Percentiles rank a stretch among this genome's conserved stretches.
Conservation (phyloP, 257 asterid genomes). For the Capsicum chinense region DNA sequence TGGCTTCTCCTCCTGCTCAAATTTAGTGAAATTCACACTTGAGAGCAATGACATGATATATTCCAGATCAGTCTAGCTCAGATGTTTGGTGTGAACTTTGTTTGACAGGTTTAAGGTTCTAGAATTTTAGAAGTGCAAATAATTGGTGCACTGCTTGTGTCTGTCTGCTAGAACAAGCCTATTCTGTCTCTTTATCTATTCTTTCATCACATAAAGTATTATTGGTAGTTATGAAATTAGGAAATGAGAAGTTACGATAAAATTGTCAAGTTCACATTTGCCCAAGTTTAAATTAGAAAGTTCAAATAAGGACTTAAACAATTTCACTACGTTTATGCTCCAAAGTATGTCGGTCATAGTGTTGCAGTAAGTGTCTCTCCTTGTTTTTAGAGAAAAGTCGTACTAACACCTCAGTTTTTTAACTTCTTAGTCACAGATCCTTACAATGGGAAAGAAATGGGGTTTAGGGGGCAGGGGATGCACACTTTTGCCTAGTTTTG, state of each 20-base stretch:
- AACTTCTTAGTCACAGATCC: background rate
- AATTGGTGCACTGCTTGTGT: background rate
- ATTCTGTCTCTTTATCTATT: background rate
- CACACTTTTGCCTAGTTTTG: constrained; percentile 12
- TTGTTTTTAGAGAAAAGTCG: background rate
- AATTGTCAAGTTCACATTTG: constrained; percentile 18
- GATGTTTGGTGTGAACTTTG: background rate
- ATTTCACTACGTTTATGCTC: constrained; percentile 15
- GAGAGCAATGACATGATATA: background rate
- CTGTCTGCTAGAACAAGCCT: constrained; percentile 10
- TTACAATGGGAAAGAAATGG: background rate
- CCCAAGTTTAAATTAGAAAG: background rate
- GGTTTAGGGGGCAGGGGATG: background rate
- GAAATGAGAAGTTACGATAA: constrained; percentile 11
- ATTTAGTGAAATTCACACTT: background rate
- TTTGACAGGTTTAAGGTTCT: background rate
- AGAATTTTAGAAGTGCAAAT: constrained; percentile 17
- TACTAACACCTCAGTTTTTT: background rate
- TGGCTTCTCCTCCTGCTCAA: constrained; percentile 5
- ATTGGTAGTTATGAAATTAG: constrained; percentile 7
- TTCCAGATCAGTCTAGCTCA: constrained; percentile 23
- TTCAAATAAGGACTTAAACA: background rate
- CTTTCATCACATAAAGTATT: background rate
- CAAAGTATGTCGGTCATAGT: background rate
- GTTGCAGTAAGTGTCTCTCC: constrained; percentile 7